Evolutionary conservation across 768 basidiomycete genomes (phyloP), one percentile per base, ranked within the genome.

Genomic region (Macrolepiota albuminosa): DNA sequence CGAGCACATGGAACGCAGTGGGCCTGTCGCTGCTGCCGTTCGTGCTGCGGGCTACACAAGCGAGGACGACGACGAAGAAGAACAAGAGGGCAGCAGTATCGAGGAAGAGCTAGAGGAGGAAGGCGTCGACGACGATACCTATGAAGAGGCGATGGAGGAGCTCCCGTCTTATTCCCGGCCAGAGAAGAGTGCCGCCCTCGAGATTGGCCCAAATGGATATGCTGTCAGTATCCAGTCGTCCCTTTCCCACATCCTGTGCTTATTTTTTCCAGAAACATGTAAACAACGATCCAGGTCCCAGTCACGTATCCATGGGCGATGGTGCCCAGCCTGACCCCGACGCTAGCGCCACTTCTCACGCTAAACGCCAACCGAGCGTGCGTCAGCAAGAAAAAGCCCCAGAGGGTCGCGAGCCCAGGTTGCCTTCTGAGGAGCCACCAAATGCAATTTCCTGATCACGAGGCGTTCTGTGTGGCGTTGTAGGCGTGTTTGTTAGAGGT

Each of bases 1-100:
- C 64, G 97, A 98, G 76, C 82, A 86, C 70, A 90, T 98, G 75
- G 93, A 97, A 75, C 80, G 97, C 47, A 87, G 86, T 42, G 97
- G 96, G 2, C 94, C 94, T 0, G 89, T 98, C 31, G 91, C 89
- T 37, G 92, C 93, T 14, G 96, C 95, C 29, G 97, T 99, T 18
- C 78, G 95, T 54, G 82, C 87, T 2, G 95, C 83, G 1, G 96
- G 96, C 39, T 98, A 95, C 73, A 75, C 82, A n/a, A 88, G 87
- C 60, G 94, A 92, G 54, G 92, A 93, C 4, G 84, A 84, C 13
- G 85, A 81, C 1, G 75, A 76, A 43, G 84, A 83, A 31, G 87
- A 87, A 21, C 21, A 21, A 3, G 87, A 86, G 57, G 49, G 31
- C 84, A 42, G 73, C 66, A 60, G 71, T 45, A 67, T 68, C 11